Evolutionary conservation across 2,329 filamentous ascomycete genomes (phyloP), one percentile per base, ranked within the genome.

Genomic region (Torrubiella hemipterigena): DNA sequence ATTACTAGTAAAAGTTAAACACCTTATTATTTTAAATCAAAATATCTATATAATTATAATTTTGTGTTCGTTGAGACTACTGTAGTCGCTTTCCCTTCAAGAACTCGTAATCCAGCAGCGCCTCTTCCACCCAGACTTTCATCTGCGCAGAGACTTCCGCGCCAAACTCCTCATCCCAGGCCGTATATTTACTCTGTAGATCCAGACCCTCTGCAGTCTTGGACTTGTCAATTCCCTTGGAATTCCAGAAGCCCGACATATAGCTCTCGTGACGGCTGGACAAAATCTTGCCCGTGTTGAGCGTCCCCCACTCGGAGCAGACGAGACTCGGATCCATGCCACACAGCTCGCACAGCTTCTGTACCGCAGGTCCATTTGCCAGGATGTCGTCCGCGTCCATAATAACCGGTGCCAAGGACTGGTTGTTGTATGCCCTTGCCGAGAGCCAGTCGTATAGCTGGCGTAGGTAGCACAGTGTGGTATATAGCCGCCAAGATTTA

Each of bases 191-290:
- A 8, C 27, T 17, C 6, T 29, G 16, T 9, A 29, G 10, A 13
- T 15, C 20, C 11, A 29, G 13, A 6, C 27, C 27, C 16, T 29
- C 20, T 4, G 27, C 17, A 4, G 16, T 17, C 27, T 29, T 29
- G 17, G 27, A 29, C 27, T 29, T 29, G 11, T 29, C 27, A 7
- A 29, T 18, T 12, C 27, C 27, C 9, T 16, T 29, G 4, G 27
- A 29, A 8, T 29, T 16, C 27, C 27, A 29, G 8, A 29, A 17
- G 16, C 17, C 27, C 17, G 17, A 7, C 15, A 29, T 29, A 13
- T 29, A 29, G 17, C 27, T 29, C 16, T 29, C 20, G 16, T 18
- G 17, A 18, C 4, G 27, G 14, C n/a, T 29, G 11, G 14, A 29
- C 16, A 11, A 5, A 5, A 6, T 10, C 16, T 11, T 16, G n/a